Evolutionary conservation across 1,284 basidiomycete species (phyloP), one percentile per base, ranked within the genome.

Genomic region (Trichosporon inkin): DNA sequence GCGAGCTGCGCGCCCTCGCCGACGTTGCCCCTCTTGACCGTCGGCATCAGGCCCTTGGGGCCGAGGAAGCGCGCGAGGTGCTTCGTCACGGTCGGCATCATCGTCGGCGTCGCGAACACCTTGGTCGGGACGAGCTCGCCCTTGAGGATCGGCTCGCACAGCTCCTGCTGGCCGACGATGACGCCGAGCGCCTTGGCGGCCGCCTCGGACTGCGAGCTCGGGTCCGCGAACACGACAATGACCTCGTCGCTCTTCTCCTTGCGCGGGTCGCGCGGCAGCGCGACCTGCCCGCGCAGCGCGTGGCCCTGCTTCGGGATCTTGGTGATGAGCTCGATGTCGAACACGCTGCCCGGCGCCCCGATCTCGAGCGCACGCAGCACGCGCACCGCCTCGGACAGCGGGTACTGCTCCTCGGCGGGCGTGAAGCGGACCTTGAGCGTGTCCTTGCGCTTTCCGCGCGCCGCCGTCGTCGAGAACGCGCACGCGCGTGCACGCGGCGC

Each of bases 31-130:
- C 95, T 84, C 77, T 94, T 88, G 63, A 88, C 88, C 8, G 89
- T 90, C 14, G 95, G 95, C 92, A 99, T 98, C 56, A 99, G 79
- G 63, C 94, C 94, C 62, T 91, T 87, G 41, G 92, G 94, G 72
- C 95, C 96, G 24, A 99, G 83, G 62, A 91, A 85, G 67, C 94
- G 87, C 35, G 93, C 94, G 7, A 98, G 83, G 68, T 84, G 85
- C 13, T 87, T 86, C 22, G 89, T 87, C 62, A 98, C 89, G 35
- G 84, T 79, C 28, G 86, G 84, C 60, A 96, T 85, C 69, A 97
- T 84, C 16, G 84, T 83, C 4, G 90, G 85, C 0, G 91, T 92
- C 56, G 88, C 89, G 22, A 99, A 83, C 66, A 73, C 70, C 58
- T 74, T 74, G 11, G 73, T 75, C 8, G 76, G 75, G 6, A 51